Conservation (phyloP, 2,329 filamentous ascomycete genomes). For the Beauveria medogensis region DNA sequence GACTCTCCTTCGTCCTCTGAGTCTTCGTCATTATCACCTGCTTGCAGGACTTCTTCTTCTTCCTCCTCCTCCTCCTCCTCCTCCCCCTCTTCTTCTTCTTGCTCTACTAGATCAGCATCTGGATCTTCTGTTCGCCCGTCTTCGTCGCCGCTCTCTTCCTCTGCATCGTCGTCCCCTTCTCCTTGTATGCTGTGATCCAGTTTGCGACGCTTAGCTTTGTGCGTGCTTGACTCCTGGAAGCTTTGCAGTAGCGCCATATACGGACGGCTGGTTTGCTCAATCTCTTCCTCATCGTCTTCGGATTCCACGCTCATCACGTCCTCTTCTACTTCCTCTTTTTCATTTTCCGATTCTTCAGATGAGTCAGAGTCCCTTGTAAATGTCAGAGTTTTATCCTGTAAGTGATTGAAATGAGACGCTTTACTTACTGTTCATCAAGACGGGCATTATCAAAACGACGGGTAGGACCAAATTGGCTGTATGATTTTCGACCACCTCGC, state of each 20-base stretch:
- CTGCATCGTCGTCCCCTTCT: slow-evolving; percentile 6
- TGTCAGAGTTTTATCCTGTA: background rate
- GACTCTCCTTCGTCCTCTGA: slow-evolving; percentile 46
- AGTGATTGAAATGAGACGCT: background rate
- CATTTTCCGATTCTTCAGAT: slow-evolving; percentile 20
- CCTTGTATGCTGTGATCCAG: slow-evolving; percentile 28
- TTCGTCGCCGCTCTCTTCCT: slow-evolving; percentile 13
- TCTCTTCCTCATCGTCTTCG: slow-evolving; percentile 38
- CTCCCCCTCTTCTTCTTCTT: slow-evolving; percentile 34
- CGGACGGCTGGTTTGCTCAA: slow-evolving; percentile 37
- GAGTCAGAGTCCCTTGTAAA: slow-evolving; percentile 11
- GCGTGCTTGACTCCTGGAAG: slow-evolving; percentile 37
- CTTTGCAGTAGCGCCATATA: slow-evolving; percentile 54
- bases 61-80: slow-evolving; percentile 34
- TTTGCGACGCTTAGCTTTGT: slow-evolving; percentile 50
- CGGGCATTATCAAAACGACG: slow-evolving; percentile 29
- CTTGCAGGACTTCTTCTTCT: slow-evolving; percentile 24
- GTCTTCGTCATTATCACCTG: slow-evolving; percentile 23
- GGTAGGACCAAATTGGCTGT: slow-evolving; percentile 24
- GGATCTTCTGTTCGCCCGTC: slow-evolving; percentile 27
- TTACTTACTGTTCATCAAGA: slow-evolving; percentile 28
- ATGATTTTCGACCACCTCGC: slow-evolving; percentile 22
- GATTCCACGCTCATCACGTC: slow-evolving; percentile 30
- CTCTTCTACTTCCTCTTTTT: slow-evolving; percentile 26
- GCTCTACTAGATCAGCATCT: slow-evolving; percentile 24